Evolutionary conservation across 164 flowering plant genomes (phyloP).

Genomic region (Paratinospora sagittata): DNA sequence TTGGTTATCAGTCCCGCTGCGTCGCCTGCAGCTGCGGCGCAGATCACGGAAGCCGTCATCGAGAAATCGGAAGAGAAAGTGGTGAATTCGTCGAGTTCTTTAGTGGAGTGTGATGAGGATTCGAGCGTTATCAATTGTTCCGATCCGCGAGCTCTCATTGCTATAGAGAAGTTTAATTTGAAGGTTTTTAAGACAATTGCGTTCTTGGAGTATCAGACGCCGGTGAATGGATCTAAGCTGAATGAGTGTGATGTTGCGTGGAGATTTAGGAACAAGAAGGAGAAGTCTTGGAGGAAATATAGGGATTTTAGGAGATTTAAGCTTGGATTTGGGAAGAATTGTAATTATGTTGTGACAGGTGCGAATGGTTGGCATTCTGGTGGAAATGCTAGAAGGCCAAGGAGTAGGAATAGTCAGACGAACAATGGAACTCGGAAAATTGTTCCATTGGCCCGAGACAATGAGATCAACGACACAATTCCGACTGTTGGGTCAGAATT

Average conservation of each 20-base stretch:
- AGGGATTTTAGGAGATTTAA: constrained; percentile 84
- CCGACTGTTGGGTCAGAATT: constrained; percentile 55
- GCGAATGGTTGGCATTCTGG: constrained; percentile 85
- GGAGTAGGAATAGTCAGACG: constrained; percentile 21
- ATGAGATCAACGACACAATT: constrained; percentile 83
- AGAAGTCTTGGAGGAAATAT: constrained; percentile 94
- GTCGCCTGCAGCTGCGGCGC: constrained; percentile 20
- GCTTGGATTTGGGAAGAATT: constrained; percentile 54
- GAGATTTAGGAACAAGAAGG: constrained; percentile 86
- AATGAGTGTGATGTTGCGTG: constrained; percentile 90
- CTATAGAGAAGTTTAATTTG: constrained; percentile 67
- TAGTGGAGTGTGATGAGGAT: not conserved
- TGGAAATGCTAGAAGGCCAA: constrained; percentile 57
- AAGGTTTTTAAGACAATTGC: constrained; percentile 57
- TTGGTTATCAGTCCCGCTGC: constrained; percentile 22
- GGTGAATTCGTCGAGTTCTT: constrained; percentile 22
- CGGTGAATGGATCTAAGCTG: constrained; percentile 64
- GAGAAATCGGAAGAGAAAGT: constrained; percentile 38
- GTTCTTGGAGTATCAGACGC: constrained; percentile 70
- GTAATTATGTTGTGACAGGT: constrained; percentile 41
- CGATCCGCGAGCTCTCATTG: constrained; percentile 61
- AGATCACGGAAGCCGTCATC: constrained; percentile 39
- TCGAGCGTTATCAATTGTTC: constrained; percentile 57
- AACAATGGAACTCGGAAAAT: constrained; percentile 18
- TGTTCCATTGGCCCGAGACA: constrained; percentile 34